phyloP scores from a whole-genome alignment of 2,329 filamentous ascomycete species.

The Coleophoma crateriformis region DNA sequence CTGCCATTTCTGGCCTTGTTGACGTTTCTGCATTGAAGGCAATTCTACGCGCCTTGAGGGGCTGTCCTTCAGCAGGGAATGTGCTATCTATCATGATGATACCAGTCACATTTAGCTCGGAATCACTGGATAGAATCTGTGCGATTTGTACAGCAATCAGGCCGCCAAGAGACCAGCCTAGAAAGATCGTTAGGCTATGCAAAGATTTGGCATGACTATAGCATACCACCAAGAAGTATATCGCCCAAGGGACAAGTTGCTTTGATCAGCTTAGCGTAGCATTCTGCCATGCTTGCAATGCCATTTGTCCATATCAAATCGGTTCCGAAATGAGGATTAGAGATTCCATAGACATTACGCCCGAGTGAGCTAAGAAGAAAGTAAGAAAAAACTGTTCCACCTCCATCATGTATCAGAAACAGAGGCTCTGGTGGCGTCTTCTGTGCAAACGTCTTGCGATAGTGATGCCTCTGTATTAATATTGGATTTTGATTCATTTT shows the following conservation, averaged over 20 bases:
- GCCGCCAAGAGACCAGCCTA: conserved; percentile 1
- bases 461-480: conserved; percentile 1
- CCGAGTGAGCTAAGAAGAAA: neutral
- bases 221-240: conserved; percentile 1
- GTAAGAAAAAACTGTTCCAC: conserved; percentile 1
- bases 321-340: neutral
- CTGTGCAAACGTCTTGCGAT: conserved; percentile 1
- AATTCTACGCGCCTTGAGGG: neutral
- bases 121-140: neutral
- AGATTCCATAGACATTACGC: neutral
- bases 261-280: neutral
- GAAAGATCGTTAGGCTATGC: neutral
- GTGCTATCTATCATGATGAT: conserved; percentile 1
- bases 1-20: neutral
- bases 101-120: conserved; percentile 1
- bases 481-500: neutral
- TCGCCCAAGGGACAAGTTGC: neutral
- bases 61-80: neutral
- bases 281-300: conserved; percentile 1
- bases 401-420: conserved; percentile 2
- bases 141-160: neutral
- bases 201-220: neutral
- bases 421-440: neutral
- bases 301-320: neutral
- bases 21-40: neutral